A percentile compares a stretch with the other conserved stretches of the same genome.
phyloP scores from a whole-genome alignment of 31 red algal genomes.

The Porphyra umbilicalis region DNA sequence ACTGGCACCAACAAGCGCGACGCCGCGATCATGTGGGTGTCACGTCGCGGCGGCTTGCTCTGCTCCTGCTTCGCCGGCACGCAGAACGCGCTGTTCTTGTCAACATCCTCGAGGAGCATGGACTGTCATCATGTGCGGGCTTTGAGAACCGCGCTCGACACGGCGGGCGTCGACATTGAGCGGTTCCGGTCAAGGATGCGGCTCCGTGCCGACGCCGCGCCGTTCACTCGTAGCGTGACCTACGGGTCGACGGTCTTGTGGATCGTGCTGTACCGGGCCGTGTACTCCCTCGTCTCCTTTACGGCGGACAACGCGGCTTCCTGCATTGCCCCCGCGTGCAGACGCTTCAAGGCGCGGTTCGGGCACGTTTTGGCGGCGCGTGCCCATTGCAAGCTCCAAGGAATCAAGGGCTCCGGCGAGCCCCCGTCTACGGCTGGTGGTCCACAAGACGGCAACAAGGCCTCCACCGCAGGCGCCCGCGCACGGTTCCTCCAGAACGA shows the following conservation, averaged over 20 bases:
- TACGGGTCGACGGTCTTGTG: neutral
- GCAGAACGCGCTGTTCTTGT: neutral
- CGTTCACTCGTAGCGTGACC: neutral
- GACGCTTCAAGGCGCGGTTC: neutral
- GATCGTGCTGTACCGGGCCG: neutral
- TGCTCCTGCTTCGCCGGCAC: neutral
- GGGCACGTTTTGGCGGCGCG: neutral
- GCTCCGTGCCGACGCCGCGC: neutral
- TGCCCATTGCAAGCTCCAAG: neutral
- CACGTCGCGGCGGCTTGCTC: neutral
- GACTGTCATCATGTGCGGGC: neutral
- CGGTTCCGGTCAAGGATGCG: neutral
- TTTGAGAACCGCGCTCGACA: neutral
- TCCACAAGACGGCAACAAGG: too few relatives aligned
- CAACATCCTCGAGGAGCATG: neutral
- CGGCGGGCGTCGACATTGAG: neutral
- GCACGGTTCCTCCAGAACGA: neutral
- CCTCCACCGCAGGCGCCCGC: neutral
- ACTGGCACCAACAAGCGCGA: too few relatives aligned
- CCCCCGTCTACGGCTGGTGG: too few relatives aligned
- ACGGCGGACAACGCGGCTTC: neutral
- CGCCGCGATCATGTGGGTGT: too few relatives aligned
- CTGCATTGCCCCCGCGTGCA: neutral
- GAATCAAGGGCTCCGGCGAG: too few relatives aligned
- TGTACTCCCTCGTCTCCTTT: neutral